phyloP scores from a whole-genome alignment of 352 stramenopile species.

The Pythium periplocum region DNA sequence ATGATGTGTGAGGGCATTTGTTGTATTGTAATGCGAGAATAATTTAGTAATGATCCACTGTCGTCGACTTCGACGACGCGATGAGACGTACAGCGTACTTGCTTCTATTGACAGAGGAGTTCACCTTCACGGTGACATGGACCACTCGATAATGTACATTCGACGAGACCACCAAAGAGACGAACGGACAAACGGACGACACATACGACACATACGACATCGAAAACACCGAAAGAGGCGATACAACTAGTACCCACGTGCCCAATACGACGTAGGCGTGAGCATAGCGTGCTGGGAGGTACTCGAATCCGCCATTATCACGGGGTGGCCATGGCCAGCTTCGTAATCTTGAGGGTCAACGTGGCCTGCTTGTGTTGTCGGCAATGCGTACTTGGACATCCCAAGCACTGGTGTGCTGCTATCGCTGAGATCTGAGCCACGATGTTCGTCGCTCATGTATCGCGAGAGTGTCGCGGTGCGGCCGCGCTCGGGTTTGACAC shows the following conservation, averaged over 20 bases:
- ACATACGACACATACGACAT: constrained; percentile 11
- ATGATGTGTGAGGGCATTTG: neutral
- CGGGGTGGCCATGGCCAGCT: constrained; percentile 1
- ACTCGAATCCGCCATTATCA: constrained; percentile 13
- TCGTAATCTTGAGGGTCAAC: constrained; percentile 12
- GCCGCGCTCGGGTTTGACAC: neutral
- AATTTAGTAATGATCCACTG: no score
- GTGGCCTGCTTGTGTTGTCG: constrained; percentile 18
- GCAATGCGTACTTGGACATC: constrained; percentile 27
- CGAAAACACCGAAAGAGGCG: constrained; percentile 3
- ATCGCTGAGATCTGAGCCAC: constrained; percentile 13
- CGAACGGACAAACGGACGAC: constrained; percentile 8
- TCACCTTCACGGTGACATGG: neutral
- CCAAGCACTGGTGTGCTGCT: constrained; percentile 19
- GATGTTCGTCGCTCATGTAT: constrained; percentile 44
- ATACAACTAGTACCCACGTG: constrained; percentile 14
- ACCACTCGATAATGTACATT: neutral
- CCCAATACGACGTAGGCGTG: constrained; percentile 20
- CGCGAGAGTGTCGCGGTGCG: constrained; percentile 38
- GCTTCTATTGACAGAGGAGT: neutral
- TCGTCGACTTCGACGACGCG: no score
- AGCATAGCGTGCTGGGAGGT: constrained; percentile 7
- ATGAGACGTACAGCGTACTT: no score
- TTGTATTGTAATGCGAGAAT: neutral
- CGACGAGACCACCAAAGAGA: constrained; percentile 7